phyloP scores from a whole-genome alignment of 768 basidiomycete genomes.

The Auriscalpium microsporum region DNA sequence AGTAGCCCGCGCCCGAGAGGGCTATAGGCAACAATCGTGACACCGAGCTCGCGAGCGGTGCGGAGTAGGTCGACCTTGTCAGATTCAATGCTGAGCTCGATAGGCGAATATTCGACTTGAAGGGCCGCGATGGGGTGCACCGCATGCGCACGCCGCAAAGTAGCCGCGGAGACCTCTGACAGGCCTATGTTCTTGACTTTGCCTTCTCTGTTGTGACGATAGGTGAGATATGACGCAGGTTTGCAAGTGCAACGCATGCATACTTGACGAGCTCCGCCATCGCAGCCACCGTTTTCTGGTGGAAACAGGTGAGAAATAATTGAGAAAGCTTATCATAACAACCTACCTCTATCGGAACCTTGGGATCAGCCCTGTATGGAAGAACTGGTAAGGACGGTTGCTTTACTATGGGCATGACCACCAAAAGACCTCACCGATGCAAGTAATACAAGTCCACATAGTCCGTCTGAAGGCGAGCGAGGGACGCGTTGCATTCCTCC shows the following conservation, averaged over 20 bases:
- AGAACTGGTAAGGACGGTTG: constrained; percentile 17
- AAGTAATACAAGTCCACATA: constrained; percentile 32
- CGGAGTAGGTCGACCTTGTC: constrained; percentile 17
- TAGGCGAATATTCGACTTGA: constrained; percentile 26
- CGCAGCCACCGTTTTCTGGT: constrained; percentile 15
- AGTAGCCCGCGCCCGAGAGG: constrained; percentile 27
- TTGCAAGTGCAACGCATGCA: not conserved
- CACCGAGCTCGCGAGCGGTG: constrained; percentile 25
- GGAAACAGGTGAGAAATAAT: not conserved
- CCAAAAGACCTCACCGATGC: constrained; percentile 23
- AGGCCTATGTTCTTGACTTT: constrained; percentile 30
- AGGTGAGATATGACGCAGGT: not conserved
- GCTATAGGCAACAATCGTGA: constrained; percentile 27
- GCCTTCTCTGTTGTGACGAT: constrained; percentile 18
- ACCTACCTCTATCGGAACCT: constrained; percentile 19
- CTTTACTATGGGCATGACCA: constrained; percentile 14
- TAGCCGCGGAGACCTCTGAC: constrained; percentile 26
- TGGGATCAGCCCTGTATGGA: constrained; percentile 17
- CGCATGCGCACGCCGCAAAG: constrained; percentile 26
- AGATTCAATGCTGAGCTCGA: constrained; percentile 24
- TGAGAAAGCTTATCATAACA: no score
- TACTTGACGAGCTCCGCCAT: constrained; percentile 21
- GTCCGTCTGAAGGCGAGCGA: constrained; percentile 29
- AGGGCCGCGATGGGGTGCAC: constrained; percentile 25
- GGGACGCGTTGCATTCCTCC: constrained; percentile 29